These are phyloP conservation scores for Phanerochaete carnosa DNA, from an alignment of 768 basidiomycete species.

Conservation along the genomic window DNA sequence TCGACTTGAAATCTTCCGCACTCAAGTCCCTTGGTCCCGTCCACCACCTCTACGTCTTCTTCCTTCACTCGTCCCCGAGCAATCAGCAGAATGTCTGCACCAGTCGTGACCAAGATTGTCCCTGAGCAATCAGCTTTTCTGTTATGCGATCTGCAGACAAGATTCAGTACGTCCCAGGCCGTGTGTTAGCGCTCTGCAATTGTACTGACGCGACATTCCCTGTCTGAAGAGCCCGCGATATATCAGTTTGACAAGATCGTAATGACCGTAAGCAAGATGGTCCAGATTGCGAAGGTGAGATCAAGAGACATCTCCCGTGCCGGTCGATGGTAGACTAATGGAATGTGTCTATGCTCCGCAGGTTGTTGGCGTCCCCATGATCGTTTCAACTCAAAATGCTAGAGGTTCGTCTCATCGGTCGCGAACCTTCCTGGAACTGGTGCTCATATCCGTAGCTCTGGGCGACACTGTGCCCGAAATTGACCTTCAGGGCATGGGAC, in stretches of 20 bases:
- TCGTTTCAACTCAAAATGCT: conserved; percentile 85
- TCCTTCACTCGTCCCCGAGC: not conserved
- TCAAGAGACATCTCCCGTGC: not conserved
- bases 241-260: conserved; percentile 71
- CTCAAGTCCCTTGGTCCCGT: not conserved
- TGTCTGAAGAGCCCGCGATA: conserved; percentile 43
- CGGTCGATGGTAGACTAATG: too few relatives aligned
- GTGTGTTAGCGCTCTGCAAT: not conserved
- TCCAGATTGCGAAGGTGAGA: conserved; percentile 67
- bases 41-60: conserved; percentile 1
- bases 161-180: conserved; percentile 51
- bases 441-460: conserved; percentile 44
- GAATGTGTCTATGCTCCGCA: conserved; percentile 20
- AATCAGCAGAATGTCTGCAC: conserved; percentile 5
- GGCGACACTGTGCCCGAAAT: conserved; percentile 68
- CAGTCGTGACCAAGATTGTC: conserved; percentile 30
- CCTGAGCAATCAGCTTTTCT: conserved; percentile 56
- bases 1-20: conserved; percentile 5
- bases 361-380: conserved; percentile 65
- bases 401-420: conserved; percentile 45
- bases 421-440: not conserved
- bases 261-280: conserved; percentile 68
- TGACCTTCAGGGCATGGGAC: conserved; percentile 48
- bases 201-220: not conserved
- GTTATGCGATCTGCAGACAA: conserved; percentile 80